These are phyloP conservation scores for Miscanthus lutarioriparius DNA, from an alignment of 176 grass and related monocot species.

Conservation along the genomic window DNA sequence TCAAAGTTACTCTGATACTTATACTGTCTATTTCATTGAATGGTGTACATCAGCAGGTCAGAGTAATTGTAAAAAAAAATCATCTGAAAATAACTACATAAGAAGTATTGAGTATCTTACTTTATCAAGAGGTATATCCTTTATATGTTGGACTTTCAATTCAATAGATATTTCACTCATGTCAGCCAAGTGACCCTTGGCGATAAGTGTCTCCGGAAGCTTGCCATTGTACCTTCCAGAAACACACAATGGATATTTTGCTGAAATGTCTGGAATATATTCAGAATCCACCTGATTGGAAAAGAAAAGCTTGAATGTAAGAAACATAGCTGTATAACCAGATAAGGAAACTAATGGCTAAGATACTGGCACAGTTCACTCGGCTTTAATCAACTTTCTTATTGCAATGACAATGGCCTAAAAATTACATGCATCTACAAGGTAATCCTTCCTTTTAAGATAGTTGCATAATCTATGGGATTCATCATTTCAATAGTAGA, in stretches of 20 bases:
- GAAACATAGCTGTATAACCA: constrained; percentile 16
- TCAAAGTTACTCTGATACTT: background rate
- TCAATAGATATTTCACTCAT: constrained; percentile 76
- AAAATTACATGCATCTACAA: background rate
- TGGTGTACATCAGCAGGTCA: background rate
- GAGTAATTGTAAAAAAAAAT: background rate
- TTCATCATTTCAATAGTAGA: background rate
- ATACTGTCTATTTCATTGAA: constrained; percentile 13
- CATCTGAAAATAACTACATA: constrained; percentile 8
- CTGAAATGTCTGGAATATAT: constrained; percentile 82
- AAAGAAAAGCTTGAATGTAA: constrained; percentile 7
- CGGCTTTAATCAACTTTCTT: background rate
- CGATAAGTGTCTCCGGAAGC: constrained; percentile 61
- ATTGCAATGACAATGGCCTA: constrained; percentile 7
- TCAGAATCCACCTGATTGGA: constrained; percentile 71
- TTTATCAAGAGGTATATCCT: constrained; percentile 92
- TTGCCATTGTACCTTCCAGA: constrained; percentile 94
- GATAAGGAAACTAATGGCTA: background rate
- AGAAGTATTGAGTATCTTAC: constrained; percentile 42
- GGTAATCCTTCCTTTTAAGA: background rate
- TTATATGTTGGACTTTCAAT: constrained; percentile 72
- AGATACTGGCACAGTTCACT: background rate
- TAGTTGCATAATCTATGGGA: background rate
- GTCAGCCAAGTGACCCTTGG: constrained; percentile 79
- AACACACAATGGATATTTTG: constrained; percentile 63